These are phyloP conservation scores for Thermothelomyces thermophilus DNA, from an alignment of 2,329 filamentous ascomycete genomes.

Conservation along the genomic window DNA sequence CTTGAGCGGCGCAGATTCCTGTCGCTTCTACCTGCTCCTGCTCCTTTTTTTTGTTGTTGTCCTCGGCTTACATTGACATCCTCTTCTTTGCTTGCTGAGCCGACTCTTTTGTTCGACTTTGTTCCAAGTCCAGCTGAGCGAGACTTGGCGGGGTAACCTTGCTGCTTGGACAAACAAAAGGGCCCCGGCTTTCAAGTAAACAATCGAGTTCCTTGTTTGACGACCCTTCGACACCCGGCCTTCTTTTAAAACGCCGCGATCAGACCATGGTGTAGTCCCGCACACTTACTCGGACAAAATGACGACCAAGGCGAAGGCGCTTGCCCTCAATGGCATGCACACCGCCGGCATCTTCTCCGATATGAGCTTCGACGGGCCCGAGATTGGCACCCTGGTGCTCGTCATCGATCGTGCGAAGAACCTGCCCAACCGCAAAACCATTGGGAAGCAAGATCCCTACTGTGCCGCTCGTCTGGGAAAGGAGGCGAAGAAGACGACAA, in stretches of 20 bases:
- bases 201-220: slow-evolving; percentile 5
- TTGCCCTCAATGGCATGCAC: slow-evolving; percentile 60
- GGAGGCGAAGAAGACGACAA: slow-evolving; percentile 94
- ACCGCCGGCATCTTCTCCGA: slow-evolving; percentile 91
- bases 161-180: neutral
- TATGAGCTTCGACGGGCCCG: slow-evolving; percentile 85
- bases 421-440: slow-evolving; percentile 89
- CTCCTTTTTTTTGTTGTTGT: neutral
- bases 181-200: slow-evolving; percentile 15
- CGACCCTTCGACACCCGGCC: neutral
- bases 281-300: slow-evolving; percentile 32
- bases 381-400: slow-evolving; percentile 86
- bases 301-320: slow-evolving; percentile 47
- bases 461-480: slow-evolving; percentile 91
- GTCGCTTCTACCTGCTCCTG: neutral
- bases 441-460: slow-evolving; percentile 98
- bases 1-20: neutral
- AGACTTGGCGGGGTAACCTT: slow-evolving; percentile 1
- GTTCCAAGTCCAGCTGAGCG: neutral
- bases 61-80: neutral
- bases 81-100: neutral
- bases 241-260: neutral
- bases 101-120: neutral
- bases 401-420: slow-evolving; percentile 96
- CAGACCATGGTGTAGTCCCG: slow-evolving; percentile 15